Base-by-base conservation (phyloP, 768 basidiomycete species). In the Mycena amicta region DNA sequence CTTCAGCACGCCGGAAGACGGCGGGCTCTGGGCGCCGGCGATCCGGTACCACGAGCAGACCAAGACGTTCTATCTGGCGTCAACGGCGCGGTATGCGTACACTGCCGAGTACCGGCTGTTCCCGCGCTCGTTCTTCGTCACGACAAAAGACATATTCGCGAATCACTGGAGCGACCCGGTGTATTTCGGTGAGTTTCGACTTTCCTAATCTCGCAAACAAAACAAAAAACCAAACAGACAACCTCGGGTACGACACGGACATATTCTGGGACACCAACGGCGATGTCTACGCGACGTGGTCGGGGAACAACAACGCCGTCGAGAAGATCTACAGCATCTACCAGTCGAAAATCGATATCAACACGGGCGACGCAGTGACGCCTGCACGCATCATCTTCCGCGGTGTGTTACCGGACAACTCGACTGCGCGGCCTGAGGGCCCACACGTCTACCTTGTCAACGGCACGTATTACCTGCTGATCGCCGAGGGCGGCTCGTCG, bases 261-360 rank as follows among this genome's bases (percentile, higher is more conserved):
- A 52, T 78, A n/a, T 78, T 78, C 61, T 78, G 75, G 75, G 76
- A 77, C 51, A 66, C 61, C 20, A 72, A 74, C 49, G 75, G 73
- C 18, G 74, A 75, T 55, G 75, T 76, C 12, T 77, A 75, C 52
- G 59, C 52, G 33, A 77, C 75, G 2, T 77, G 75, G 75, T 71
- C 67, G 6, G 73, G 75, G 1, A 76, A 72, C 46, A 76, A 76
- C 62, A 72, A 77, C 55, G 67, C 69, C n/a, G 55, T 72, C 4
- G 75, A 76, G 27, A 77, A 77, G 59, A 75, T 76, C n/a, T 77
- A 76, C 53, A 70, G 73, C n/a, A 77, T 77, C 20, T 77, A 70
- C 57, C 77, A 78, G 53, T 73, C 68, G 57, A 76, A 76, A 59
- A 71, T 78, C 41, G 73, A 76, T 63, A 60, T 77, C 22, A 25